Evolutionary conservation across 2,329 filamentous ascomycete genomes (phyloP).

Genomic region (Ceratocystiopsis minuta): DNA sequence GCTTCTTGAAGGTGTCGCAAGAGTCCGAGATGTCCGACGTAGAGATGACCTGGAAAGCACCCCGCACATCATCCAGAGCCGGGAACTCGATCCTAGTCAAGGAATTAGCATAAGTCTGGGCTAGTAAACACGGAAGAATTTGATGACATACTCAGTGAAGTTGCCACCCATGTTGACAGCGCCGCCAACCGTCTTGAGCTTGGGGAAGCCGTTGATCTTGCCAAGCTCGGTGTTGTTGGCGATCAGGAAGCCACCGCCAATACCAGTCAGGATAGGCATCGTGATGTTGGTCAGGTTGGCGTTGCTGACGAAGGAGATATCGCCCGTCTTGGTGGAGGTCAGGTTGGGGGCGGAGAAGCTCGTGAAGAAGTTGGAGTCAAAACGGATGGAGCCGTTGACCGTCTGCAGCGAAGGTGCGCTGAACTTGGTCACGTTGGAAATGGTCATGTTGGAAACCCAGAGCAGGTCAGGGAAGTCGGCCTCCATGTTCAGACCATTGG

Average conservation of each 20-base stretch:
- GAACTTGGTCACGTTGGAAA: constrained; percentile 63
- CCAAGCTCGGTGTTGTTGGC: constrained; percentile 72
- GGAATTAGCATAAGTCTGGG: not conserved
- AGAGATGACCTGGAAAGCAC: constrained; percentile 52
- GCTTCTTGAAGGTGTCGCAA: constrained; percentile 35
- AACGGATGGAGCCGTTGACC: constrained; percentile 64
- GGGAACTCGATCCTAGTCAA: constrained; percentile 49
- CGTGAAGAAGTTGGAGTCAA: constrained; percentile 61
- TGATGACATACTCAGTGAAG: constrained; percentile 54
- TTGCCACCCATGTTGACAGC: constrained; percentile 72
- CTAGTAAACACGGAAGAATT: not conserved
- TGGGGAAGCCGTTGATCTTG: constrained; percentile 47
- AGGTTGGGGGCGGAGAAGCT: constrained; percentile 50
- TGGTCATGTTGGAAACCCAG: constrained; percentile 62
- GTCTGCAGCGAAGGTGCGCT: constrained; percentile 51
- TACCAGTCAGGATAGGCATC: constrained; percentile 46
- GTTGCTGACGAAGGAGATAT: constrained; percentile 47
- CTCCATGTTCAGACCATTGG: constrained; percentile 58
- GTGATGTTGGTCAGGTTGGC: constrained; percentile 52
- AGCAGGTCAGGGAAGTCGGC: constrained; percentile 62
- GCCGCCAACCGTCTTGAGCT: constrained; percentile 53
- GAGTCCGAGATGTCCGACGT: constrained; percentile 40
- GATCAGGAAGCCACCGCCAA: constrained; percentile 68
- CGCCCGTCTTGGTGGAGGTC: constrained; percentile 41
- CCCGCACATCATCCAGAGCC: constrained; percentile 46